Evolutionary conservation across 768 basidiomycete species (phyloP).

Genomic region (Russula sp.): DNA sequence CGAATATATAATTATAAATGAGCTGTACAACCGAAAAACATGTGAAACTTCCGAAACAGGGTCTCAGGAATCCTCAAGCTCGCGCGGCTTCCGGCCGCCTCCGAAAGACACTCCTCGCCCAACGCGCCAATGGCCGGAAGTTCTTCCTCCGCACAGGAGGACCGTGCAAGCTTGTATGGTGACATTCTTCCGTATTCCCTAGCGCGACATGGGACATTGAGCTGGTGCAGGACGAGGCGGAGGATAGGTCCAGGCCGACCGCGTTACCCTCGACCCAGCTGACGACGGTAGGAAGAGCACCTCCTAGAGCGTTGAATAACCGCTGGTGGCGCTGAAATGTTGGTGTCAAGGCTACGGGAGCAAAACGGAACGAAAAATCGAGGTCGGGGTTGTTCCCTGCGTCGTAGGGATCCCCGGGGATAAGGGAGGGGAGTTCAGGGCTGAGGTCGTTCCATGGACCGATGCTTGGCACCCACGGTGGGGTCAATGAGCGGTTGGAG

Average conservation of each 20-base stretch:
- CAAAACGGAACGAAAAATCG: conserved; percentile 14
- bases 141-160: background rate
- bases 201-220: background rate
- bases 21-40: background rate
- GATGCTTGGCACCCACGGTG: conserved; percentile 13
- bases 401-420: background rate
- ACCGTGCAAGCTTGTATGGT: background rate
- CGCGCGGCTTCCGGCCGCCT: background rate
- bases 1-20: conserved; percentile 2
- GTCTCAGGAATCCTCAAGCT: background rate
- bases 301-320: background rate
- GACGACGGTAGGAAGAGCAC: background rate
- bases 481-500: conserved; percentile 3
- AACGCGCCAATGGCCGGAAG: conserved; percentile 1
- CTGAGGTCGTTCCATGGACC: background rate
- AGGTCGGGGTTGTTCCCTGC: background rate
- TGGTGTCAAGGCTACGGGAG: conserved; percentile 6
- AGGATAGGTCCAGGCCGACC: background rate
- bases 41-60: background rate
- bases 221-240: conserved; percentile 1
- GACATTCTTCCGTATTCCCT: background rate
- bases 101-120: conserved; percentile 6
- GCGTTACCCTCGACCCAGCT: conserved; percentile 3
- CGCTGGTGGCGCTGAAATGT: conserved; percentile 14
- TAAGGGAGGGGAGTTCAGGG: background rate